A percentile compares a stretch with the other conserved stretches of the same genome.
Conservation (phyloP, 306 rosid species). For the Corylus americana region DNA sequence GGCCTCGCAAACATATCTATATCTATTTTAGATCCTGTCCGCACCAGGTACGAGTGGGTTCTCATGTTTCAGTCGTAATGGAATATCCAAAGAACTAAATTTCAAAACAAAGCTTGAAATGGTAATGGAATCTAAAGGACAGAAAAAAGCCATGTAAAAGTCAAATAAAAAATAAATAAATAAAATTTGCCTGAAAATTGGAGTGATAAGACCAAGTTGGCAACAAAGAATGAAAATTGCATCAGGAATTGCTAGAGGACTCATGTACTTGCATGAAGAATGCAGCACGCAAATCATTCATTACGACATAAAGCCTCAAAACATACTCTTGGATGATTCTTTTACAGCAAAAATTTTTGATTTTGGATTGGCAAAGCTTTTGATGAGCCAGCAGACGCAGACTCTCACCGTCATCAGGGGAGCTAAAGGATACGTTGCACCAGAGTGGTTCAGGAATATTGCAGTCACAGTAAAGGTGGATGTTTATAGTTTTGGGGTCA, state of each 20-base stretch:
- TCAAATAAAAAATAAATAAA: too few species aligned
- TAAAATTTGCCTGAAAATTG: neutral
- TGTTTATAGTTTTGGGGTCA: neutral
- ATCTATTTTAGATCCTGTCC: too few species aligned
- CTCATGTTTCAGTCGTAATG: too few species aligned
- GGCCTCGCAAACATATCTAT: too few species aligned
- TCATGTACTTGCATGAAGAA: slow-evolving; percentile 6
- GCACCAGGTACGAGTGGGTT: too few species aligned
- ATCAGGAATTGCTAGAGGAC: neutral
- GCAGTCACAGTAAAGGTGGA: neutral
- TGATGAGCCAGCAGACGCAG: neutral
- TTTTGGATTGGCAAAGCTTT: slow-evolving; percentile 1
- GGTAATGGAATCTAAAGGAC: too few species aligned
- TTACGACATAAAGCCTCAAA: neutral
- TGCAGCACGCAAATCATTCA: slow-evolving; percentile 4
- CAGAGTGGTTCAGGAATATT: neutral
- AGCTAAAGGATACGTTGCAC: slow-evolving; percentile 6
- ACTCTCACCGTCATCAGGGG: neutral
- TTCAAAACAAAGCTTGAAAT: too few species aligned
- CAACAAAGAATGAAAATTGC: neutral
- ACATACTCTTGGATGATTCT: slow-evolving; percentile 4
- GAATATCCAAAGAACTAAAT: too few species aligned
- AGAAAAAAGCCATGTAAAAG: too few species aligned
- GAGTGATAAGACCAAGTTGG: neutral
- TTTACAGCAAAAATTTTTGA: neutral